Percentiles rank a stretch among this genome's conserved stretches.
These are phyloP conservation scores for Leccinum angustisporum DNA, from an alignment of 1,284 basidiomycete species.

Conservation along the genomic window DNA sequence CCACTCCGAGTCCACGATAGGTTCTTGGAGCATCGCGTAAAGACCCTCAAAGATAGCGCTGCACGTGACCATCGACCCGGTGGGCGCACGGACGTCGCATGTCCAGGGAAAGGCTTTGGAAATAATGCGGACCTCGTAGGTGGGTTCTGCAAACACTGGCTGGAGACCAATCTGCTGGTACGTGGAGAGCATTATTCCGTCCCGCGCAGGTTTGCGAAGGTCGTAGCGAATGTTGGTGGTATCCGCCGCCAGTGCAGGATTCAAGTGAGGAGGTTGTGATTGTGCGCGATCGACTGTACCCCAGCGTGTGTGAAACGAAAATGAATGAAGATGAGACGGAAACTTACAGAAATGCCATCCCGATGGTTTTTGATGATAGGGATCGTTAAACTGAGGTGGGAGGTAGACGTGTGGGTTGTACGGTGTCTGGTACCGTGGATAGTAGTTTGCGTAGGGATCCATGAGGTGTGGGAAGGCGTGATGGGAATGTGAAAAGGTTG, in stretches of 20 bases:
- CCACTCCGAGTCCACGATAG: slow-evolving; percentile 62
- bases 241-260: slow-evolving; percentile 51
- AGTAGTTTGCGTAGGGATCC: slow-evolving; percentile 25
- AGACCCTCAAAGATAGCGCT: slow-evolving; percentile 54
- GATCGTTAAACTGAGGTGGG: slow-evolving; percentile 20
- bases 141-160: slow-evolving; percentile 37
- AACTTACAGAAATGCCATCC: slow-evolving; percentile 23
- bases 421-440: slow-evolving; percentile 27
- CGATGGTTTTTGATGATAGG: slow-evolving; percentile 13
- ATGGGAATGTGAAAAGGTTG: slow-evolving; percentile 2
- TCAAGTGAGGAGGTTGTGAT: slow-evolving; percentile 43
- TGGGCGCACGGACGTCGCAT: slow-evolving; percentile 46
- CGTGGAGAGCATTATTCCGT: slow-evolving; percentile 42
- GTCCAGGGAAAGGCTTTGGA: slow-evolving; percentile 61
- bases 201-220: slow-evolving; percentile 41
- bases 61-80: slow-evolving; percentile 44
- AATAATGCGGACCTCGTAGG: slow-evolving; percentile 45
- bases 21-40: slow-evolving; percentile 46
- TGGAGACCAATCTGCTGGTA: slow-evolving; percentile 40
- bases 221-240: slow-evolving; percentile 51
- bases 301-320: not conserved
- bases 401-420: slow-evolving; percentile 36
- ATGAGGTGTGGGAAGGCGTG: slow-evolving; percentile 10
- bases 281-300: slow-evolving; percentile 21
- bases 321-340: not conserved